Evolutionary conservation across 2,329 filamentous ascomycete genomes (phyloP), one percentile per base, ranked within the genome.

Genomic region (Pyrenochaeta sp.): DNA sequence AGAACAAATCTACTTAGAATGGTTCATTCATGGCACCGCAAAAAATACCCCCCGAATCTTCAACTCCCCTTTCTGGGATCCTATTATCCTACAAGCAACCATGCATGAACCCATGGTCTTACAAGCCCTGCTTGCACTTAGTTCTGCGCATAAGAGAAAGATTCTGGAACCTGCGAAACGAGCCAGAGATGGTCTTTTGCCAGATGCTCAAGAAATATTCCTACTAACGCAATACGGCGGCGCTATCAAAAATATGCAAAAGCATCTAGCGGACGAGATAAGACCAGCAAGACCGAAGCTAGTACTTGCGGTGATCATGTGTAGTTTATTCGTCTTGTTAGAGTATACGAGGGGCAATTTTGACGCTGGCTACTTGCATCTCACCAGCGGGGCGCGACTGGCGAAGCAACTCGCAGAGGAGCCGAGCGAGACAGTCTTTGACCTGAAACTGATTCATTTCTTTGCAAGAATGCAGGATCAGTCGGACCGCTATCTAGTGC

Each of bases 11-110:
- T 61, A 61, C 22, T 54, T 61, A 9, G 43, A 61, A 30, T 61
- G 58, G 58, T 58, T 58, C 24, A 45, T 61, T 8, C 54, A 58
- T n/a, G 54, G 58, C 22, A 61, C 58, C 5, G 34, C 54, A 27
- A 19, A 15, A 15, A 40, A 46, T 5, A 46, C 44, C 27, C 54
- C 54, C 6, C 47, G 58, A 9, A 57, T 57, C 25, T 55, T 61
- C 34, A 57, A 52, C 10, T 61, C 51, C 3, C 39, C 51, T 9
- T 54, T 52, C 36, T 61, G 58, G 58, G 54, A 61, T 32, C 58
- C 50, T 22, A 46, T 43, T 2, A 58, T 61, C 19, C 28, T 61
- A 8, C 50, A 58, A 30, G 47, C 51, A 37, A 50, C 51, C 10
- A 44, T 46, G 12, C 25, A 61, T 5, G 54, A 57, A 19, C 47